Conservation (phyloP, 2,329 filamentous ascomycete species). For the Fusarium brevicatenulatum region DNA sequence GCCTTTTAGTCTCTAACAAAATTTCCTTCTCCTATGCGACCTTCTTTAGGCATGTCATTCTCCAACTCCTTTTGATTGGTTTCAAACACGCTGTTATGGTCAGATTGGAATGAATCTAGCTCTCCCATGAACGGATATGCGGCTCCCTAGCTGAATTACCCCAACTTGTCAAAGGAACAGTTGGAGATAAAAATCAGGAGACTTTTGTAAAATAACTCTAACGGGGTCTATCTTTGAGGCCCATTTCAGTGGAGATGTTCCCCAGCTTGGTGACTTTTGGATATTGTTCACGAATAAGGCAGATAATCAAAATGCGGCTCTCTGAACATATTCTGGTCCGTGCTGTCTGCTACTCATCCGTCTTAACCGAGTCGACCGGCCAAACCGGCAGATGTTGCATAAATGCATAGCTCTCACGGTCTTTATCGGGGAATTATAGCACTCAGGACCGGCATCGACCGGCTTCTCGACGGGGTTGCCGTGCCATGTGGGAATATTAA, state of each 20-base stretch:
- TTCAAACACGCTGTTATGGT: neutral
- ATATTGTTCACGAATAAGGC: constrained; percentile 23
- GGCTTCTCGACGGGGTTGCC: constrained; percentile 18
- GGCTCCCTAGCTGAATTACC: neutral
- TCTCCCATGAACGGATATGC: neutral
- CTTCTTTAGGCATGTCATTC: constrained; percentile 6
- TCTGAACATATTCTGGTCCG: constrained; percentile 26
- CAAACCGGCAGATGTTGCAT: constrained; percentile 14
- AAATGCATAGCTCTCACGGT: neutral
- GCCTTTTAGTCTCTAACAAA: neutral
- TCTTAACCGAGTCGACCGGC: constrained; percentile 37
- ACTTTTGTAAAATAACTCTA: neutral
- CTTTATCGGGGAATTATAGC: neutral
- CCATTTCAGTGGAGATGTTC: neutral
- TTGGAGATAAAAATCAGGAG: constrained; percentile 4
- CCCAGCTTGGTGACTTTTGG: constrained; percentile 11
- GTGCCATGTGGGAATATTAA: constrained; percentile 23
- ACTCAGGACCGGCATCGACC: constrained; percentile 32
- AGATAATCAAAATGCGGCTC: constrained; percentile 24
- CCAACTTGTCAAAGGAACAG: neutral
- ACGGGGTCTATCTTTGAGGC: neutral
- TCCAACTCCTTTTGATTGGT: neutral
- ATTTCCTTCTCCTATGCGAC: constrained; percentile 5
- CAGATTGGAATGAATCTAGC: neutral
- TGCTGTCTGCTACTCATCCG: constrained; percentile 30